Conservation (phyloP, 2,329 filamentous ascomycete species). For the Colletotrichum somersetense region DNA sequence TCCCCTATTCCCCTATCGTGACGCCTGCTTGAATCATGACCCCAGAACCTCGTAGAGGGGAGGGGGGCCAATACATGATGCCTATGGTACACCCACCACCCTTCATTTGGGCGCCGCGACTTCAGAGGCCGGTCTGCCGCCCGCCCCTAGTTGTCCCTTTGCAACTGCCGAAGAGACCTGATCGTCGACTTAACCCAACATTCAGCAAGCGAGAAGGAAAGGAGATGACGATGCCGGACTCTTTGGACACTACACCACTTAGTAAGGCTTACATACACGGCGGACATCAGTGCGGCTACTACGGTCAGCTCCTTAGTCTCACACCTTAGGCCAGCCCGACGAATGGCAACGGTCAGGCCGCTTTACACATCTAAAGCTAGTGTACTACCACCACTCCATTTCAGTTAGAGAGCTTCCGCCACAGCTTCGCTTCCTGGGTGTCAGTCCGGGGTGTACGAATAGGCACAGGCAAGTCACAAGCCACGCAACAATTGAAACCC, state of each 20-base stretch:
- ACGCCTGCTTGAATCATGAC: slow-evolving; percentile 16
- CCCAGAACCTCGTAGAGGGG: background rate
- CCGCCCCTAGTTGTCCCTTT: background rate
- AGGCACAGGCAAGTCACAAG: slow-evolving; percentile 21
- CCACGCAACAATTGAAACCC: slow-evolving; percentile 6
- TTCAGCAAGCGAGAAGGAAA: background rate
- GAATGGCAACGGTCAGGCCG: background rate
- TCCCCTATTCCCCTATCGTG: slow-evolving; percentile 5
- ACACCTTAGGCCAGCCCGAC: background rate
- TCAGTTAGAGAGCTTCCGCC: background rate
- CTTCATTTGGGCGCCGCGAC: slow-evolving; percentile 2
- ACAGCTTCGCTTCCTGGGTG: slow-evolving; percentile 1
- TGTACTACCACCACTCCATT: too few relatives aligned
- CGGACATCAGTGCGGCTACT: background rate
- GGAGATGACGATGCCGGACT: background rate
- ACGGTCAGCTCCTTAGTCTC: slow-evolving; percentile 5
- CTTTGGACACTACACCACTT: background rate
- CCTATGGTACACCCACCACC: slow-evolving; percentile 3
- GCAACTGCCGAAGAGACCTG: slow-evolving; percentile 28
- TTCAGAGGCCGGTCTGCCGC: background rate
- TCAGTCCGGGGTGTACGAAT: background rate
- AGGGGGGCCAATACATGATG: background rate
- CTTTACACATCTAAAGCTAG: background rate
- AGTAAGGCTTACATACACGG: background rate
- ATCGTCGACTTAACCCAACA: slow-evolving; percentile 6